Evolutionary conservation across 2,329 filamentous ascomycete genomes (phyloP).

Genomic region (Fusarium tjaetaba): DNA sequence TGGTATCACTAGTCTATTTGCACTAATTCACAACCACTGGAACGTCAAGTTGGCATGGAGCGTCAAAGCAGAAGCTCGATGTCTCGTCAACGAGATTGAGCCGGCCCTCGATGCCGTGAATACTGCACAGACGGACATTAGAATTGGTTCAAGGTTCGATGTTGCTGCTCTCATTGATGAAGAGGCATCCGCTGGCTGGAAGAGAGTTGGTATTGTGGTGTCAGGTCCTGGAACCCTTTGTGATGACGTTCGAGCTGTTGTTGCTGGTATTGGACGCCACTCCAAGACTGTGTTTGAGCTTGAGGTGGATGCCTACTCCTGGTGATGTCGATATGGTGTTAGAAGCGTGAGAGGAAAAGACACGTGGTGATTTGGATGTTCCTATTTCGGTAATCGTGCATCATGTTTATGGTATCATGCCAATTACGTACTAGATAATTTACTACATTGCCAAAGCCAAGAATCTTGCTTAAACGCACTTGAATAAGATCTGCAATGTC

Average conservation of each 20-base stretch:
- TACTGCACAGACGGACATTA: neutral
- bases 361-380: neutral
- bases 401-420: neutral
- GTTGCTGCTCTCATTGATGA: neutral
- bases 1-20: constrained; percentile 5
- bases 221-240: constrained; percentile 10
- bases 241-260: constrained; percentile 1
- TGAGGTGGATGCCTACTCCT: constrained; percentile 19
- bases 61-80: neutral
- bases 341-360: rapidly evolving
- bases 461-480: neutral
- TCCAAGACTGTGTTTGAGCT: constrained; percentile 12
- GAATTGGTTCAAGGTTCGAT: constrained; percentile 3
- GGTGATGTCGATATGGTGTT: neutral
- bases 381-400: neutral
- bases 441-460: neutral
- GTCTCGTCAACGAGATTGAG: constrained; percentile 9
- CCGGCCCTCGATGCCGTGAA: constrained; percentile 1
- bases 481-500: no score
- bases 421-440: neutral
- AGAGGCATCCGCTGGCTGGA: constrained; percentile 3
- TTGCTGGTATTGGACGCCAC: constrained; percentile 5
- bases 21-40: constrained; percentile 2
- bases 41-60: constrained; percentile 11
- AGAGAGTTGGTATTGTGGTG: constrained; percentile 10